Evolutionary conservation across 1,284 basidiomycete genomes (phyloP).

Genomic region (Cryptococcus depauperatus): DNA sequence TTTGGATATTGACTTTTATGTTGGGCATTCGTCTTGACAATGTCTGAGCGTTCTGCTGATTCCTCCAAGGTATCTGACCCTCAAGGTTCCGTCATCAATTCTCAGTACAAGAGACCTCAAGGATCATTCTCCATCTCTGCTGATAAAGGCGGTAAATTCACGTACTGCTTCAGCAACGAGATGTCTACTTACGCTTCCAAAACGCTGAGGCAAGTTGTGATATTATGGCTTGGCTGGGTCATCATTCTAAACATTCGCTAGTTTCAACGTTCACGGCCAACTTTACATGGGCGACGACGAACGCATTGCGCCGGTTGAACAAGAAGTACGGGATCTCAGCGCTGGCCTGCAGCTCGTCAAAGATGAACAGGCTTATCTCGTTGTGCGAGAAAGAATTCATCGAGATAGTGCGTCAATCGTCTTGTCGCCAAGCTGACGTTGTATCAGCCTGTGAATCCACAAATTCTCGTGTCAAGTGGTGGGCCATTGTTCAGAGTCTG

Average conservation of each 20-base stretch:
- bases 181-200: conserved; percentile 94
- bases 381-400: conserved; percentile 85
- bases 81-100: conserved; percentile 57
- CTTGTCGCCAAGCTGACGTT: not conserved
- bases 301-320: conserved; percentile 81
- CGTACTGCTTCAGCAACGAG: conserved; percentile 97
- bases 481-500: conserved; percentile 84
- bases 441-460: conserved; percentile 69
- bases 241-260: conserved; percentile 35
- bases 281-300: conserved; percentile 54
- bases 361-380: conserved; percentile 98
- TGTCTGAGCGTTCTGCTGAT: not conserved
- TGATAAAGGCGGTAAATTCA: conserved; percentile 73
- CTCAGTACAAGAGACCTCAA: conserved; percentile 78
- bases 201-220: conserved; percentile 77
- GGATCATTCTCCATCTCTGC: conserved; percentile 85
- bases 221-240: not conserved
- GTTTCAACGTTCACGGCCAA: conserved; percentile 98
- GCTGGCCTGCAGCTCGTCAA: conserved; percentile 81
- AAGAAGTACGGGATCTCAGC: conserved; percentile 84
- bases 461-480: conserved; percentile 96
- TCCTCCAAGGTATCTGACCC: conserved; percentile 66
- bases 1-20: conserved; percentile 93
- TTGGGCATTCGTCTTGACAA: conserved; percentile 43
- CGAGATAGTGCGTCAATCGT: conserved; percentile 56